A percentile compares a stretch with the other conserved stretches of the same genome.
phyloP scores from a whole-genome alignment of 371 early-diverging fungal genomes.

The Apophysomyces sp. region DNA sequence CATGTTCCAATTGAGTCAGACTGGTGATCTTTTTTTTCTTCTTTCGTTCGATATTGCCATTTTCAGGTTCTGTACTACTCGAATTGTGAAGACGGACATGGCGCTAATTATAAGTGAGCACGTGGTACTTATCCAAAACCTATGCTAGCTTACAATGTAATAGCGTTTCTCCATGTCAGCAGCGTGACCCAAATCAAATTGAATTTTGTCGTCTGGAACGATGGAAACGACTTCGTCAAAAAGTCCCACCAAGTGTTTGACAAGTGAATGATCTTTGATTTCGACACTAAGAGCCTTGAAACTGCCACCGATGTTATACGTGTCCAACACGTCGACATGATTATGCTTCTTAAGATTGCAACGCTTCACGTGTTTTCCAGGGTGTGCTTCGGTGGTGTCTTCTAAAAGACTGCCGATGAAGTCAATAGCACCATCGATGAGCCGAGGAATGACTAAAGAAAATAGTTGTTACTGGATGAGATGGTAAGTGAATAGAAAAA shows the following conservation, averaged over 20 bases:
- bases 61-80: constrained; percentile 3
- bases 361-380: constrained; percentile 1
- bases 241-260: constrained; percentile 2
- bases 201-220: constrained; percentile 37
- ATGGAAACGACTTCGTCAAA: constrained; percentile 31
- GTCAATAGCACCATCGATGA: constrained; percentile 29
- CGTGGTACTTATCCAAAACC: background rate
- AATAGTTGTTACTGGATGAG: background rate
- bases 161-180: constrained; percentile 20
- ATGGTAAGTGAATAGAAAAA: background rate
- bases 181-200: constrained; percentile 31
- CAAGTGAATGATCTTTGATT: constrained; percentile 26
- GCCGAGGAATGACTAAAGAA: constrained; percentile 1
- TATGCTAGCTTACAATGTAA: constrained; percentile 14
- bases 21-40: background rate
- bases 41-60: constrained; percentile 3
- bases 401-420: constrained; percentile 13
- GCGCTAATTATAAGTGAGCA: constrained; percentile 1
- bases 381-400: constrained; percentile 5
- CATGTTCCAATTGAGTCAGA: constrained; percentile 16
- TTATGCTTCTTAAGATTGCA: constrained; percentile 13
- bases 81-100: background rate
- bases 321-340: constrained; percentile 27
- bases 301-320: constrained; percentile 23
- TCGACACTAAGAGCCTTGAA: constrained; percentile 37